phyloP scores from a whole-genome alignment of 306 rosid genomes.

The Urtica urens region DNA sequence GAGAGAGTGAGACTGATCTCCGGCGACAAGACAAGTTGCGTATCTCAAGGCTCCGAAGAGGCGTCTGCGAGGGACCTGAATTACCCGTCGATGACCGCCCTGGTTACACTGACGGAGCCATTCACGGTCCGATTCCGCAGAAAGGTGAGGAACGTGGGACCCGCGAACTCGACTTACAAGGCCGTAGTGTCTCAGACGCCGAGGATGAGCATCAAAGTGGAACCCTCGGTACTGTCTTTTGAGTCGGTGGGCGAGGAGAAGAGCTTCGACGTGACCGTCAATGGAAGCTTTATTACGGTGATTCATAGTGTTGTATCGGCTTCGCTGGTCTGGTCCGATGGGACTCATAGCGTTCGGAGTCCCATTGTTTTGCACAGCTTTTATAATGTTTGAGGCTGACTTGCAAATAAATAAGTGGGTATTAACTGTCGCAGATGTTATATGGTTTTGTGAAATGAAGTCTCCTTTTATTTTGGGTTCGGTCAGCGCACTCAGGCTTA shows the following conservation, averaged over 20 bases:
- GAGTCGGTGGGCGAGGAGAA: slow-evolving; percentile 20
- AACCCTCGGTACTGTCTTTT: slow-evolving; percentile 26
- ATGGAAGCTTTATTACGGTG: neutral
- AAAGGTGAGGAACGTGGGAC: slow-evolving; percentile 29
- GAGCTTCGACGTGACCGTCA: slow-evolving; percentile 19
- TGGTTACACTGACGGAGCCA: slow-evolving; percentile 1
- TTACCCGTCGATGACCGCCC: slow-evolving; percentile 19
- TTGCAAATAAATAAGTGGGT: too few species aligned
- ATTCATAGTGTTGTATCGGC: neutral
- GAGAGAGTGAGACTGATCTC: neutral
- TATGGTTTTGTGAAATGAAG: too few species aligned
- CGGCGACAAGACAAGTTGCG: slow-evolving; percentile 6
- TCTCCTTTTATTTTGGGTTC: too few species aligned
- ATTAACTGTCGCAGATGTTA: too few species aligned
- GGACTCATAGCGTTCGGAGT: slow-evolving; percentile 22
- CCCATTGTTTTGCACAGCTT: slow-evolving; percentile 16
- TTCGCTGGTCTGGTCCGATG: slow-evolving; percentile 25
- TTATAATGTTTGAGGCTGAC: neutral
- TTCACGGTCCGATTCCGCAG: slow-evolving; percentile 12
- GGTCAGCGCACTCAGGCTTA: too few species aligned
- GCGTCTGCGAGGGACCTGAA: slow-evolving; percentile 17
- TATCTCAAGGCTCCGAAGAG: neutral
- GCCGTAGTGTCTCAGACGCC: slow-evolving; percentile 3
- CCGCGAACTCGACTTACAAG: slow-evolving; percentile 16
- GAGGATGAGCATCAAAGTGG: slow-evolving; percentile 9